Percentiles rank a stretch among this genome's conserved stretches.
phyloP scores from a whole-genome alignment of 768 basidiomycete species.

The Crucibulum laeve region DNA sequence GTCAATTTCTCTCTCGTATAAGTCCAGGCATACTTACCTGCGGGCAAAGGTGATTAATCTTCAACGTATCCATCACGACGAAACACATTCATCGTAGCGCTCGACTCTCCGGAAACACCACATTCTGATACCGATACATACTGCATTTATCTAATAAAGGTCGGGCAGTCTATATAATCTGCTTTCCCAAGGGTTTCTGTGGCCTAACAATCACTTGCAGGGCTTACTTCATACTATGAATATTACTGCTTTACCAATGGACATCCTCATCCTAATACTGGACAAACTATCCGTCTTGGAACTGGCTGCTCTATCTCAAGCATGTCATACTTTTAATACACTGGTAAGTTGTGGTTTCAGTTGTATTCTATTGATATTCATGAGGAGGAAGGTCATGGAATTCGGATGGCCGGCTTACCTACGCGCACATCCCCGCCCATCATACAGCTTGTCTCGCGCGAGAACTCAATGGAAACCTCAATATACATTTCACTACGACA shows the following conservation, averaged over 20 bases:
- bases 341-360: conserved; percentile 35
- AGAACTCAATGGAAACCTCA: conserved; percentile 40
- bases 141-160: too few relatives aligned
- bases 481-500: conserved; percentile 44
- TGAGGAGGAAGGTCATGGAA: conserved; percentile 42
- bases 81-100: too few relatives aligned
- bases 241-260: conserved; percentile 40
- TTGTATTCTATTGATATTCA: conserved; percentile 2
- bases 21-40: too few relatives aligned
- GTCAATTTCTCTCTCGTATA: too few relatives aligned
- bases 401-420: conserved; percentile 59
- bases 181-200: too few relatives aligned
- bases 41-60: too few relatives aligned
- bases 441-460: conserved; percentile 43
- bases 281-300: conserved; percentile 38
- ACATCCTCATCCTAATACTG: conserved; percentile 53
- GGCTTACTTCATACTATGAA: conserved; percentile 12
- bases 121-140: too few relatives aligned
- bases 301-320: conserved; percentile 34
- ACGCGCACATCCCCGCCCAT: conserved; percentile 46
- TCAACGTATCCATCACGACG: too few relatives aligned
- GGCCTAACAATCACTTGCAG: neutral
- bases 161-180: too few relatives aligned
- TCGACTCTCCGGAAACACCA: too few relatives aligned
- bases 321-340: conserved; percentile 31